phyloP scores from a whole-genome alignment of 371 early-diverging fungal genomes.

The Apophysomyces elegans region DNA sequence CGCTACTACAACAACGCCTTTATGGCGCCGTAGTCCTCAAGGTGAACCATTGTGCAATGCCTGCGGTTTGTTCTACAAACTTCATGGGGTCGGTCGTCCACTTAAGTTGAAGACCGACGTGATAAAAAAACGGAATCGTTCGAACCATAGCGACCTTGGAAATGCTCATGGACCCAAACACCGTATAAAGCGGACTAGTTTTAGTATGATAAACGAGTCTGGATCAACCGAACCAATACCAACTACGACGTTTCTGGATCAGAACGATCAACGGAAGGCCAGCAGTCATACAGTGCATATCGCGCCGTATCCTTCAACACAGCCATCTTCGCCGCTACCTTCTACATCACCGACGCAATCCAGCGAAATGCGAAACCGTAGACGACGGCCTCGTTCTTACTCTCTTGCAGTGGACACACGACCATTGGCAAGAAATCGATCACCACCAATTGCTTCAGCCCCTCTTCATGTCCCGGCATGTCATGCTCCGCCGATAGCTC shows the following conservation, averaged over 20 bases:
- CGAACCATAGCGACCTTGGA: background rate
- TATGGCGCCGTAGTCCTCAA: slow-evolving; percentile 91
- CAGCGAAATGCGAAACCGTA: too few species aligned
- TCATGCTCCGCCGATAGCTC: background rate
- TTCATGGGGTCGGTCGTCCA: slow-evolving; percentile 85
- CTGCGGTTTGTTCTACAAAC: slow-evolving; percentile 70
- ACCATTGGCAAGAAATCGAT: too few species aligned
- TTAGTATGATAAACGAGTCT: background rate
- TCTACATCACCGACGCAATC: background rate
- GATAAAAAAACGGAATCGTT: slow-evolving; percentile 81
- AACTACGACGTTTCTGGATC: background rate
- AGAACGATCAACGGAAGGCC: background rate
- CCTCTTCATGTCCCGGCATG: too few species aligned
- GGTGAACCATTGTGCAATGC: slow-evolving; percentile 68
- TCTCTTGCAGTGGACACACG: background rate
- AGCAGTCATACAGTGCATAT: background rate
- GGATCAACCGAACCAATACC: background rate
- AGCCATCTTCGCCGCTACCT: background rate
- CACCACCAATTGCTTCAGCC: too few species aligned
- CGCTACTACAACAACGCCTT: slow-evolving; percentile 86
- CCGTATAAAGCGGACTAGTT: background rate
- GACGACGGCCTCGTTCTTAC: background rate
- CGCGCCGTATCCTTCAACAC: background rate
- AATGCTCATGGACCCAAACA: background rate
- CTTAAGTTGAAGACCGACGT: slow-evolving; percentile 78